Conservation (phyloP, 495 filamentous ascomycete genomes). For the Aspergillus bertholletiae region DNA sequence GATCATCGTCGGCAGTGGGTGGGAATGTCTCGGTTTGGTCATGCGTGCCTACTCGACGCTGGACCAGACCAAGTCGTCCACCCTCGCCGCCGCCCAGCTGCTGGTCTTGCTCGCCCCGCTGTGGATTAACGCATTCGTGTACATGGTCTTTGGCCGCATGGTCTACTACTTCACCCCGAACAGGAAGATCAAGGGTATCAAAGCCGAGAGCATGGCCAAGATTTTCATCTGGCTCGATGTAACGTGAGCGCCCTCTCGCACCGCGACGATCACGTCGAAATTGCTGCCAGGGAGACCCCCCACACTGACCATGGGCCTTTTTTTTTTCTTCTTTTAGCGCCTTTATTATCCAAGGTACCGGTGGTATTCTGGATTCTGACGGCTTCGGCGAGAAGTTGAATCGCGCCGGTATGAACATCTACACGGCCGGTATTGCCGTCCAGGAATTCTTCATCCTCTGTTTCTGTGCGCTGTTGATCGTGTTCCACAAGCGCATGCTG, state of each 20-base stretch:
- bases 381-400: slow-evolving; percentile 19
- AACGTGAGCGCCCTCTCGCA: slow-evolving; percentile 3
- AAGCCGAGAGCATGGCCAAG: slow-evolving; percentile 10
- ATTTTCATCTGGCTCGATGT: slow-evolving; percentile 17
- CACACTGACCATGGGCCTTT: not conserved
- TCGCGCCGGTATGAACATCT: slow-evolving; percentile 37
- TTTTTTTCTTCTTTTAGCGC: not conserved
- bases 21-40: slow-evolving; percentile 39
- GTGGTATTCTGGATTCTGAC: too few relatives aligned
- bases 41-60: slow-evolving; percentile 27
- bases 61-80: slow-evolving; percentile 11
- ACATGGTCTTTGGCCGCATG: slow-evolving; percentile 22
- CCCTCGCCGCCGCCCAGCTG: slow-evolving; percentile 27
- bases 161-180: slow-evolving; percentile 15
- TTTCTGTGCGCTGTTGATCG: slow-evolving; percentile 38
- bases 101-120: slow-evolving; percentile 23
- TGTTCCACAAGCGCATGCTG: slow-evolving; percentile 32
- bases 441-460: slow-evolving; percentile 48
- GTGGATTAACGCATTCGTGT: slow-evolving; percentile 19
- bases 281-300: too few relatives aligned
- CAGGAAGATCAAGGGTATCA: slow-evolving; percentile 4
- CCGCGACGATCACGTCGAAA: too few relatives aligned
- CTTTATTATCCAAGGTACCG: too few relatives aligned
- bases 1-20: slow-evolving; percentile 38
- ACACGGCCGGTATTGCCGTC: slow-evolving; percentile 50